Evolutionary conservation across 306 rosid genomes (phyloP), one percentile per base, ranked within the genome.

Genomic region (Lupinus albus): DNA sequence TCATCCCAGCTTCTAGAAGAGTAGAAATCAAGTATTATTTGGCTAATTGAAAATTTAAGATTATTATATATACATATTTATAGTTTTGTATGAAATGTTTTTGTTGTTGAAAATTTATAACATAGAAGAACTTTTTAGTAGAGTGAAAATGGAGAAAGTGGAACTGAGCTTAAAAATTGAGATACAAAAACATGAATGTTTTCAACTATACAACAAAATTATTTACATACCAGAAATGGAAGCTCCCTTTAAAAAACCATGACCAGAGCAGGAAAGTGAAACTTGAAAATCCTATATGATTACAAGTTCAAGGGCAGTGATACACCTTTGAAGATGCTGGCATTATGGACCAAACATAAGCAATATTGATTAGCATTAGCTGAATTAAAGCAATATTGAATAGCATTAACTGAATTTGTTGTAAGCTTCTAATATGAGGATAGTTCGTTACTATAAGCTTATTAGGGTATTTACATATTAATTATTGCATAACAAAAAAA

Each of bases 161-260:
- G 28, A 21, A 0, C 28, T 2, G 28, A 3, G 28, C 28, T 0
- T 21, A 21, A 21, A 21, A 21, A 21, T 21, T 21, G 28, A 21
- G 28, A 21, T 51, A 16, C 17, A 60, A 60, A 8, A 7, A 18
- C 10, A 2, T 45, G 45, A 21, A 61, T 60, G 50, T 49, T 51
- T 49, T 21, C 12, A 21, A 48, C 41, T 13, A 33, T 55, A 25
- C 16, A 20, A 16, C 67, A 21, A 30, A 33, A 45, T 8, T 54
- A 55, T 30, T 33, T 74, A 20, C 62, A 64, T 74, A 7, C 38
- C 15, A 11, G 62, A 59, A 50, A 35, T 57, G 14, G 21, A 33
- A 39, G 51, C 53, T 49, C 62, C 44, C 32, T 14, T 14, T 20
- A 46, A 61, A 36, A 10, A 50, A 20, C 25, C 45, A 55, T 11